Base-by-base conservation (phyloP, 495 filamentous ascomycete genomes). In the Penicillium herquei region DNA sequence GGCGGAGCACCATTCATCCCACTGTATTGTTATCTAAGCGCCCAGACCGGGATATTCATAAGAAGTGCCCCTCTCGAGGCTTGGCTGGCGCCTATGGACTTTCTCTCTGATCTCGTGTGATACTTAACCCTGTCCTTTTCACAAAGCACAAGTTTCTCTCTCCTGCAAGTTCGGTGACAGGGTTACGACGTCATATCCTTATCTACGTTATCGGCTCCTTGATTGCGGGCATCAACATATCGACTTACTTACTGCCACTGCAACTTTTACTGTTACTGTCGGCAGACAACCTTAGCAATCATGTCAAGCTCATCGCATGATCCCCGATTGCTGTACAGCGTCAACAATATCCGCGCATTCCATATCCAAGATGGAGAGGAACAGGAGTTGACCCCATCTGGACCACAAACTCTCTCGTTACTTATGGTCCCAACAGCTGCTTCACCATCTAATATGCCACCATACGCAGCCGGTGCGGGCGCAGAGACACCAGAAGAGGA, bases 371-470 rank as follows among this genome's bases (percentile, higher is more conserved):
- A 93, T 80, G 92, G 92, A 70, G 85, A 87, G 52, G 90, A 97
- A 68, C 79, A 86, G 18, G 80, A 83, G 6, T 84, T 97, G 63
- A 95, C 88, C 30, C 86, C 88, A 11, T 89, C 90, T 2, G 91
- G 91, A 7, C 85, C 91, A 26, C 91, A 96, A 71, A 96, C 91
- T 0, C 78, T 97, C 37, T 96, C 91, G 7, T 77, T 97, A 52
- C 71, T 97, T 58, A 97, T 97, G 92, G 92, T 97, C 26, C 92
- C 92, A 13, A 96, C 91, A 1, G 84, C 82, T 16, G 86, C 89
- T 14, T 78, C 85, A 13, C 86, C 87, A 52, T 79, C 88, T 54
- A 26, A 26, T 26, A 86, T 87, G 52, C 73, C 79, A 14, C 77
- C 84, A 49, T 78, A 80, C 55, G 77, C 77, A 39, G 77, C 77